These are phyloP conservation scores for Trapa bicornis DNA, from an alignment of 345 rosid species.

Conservation along the genomic window DNA sequence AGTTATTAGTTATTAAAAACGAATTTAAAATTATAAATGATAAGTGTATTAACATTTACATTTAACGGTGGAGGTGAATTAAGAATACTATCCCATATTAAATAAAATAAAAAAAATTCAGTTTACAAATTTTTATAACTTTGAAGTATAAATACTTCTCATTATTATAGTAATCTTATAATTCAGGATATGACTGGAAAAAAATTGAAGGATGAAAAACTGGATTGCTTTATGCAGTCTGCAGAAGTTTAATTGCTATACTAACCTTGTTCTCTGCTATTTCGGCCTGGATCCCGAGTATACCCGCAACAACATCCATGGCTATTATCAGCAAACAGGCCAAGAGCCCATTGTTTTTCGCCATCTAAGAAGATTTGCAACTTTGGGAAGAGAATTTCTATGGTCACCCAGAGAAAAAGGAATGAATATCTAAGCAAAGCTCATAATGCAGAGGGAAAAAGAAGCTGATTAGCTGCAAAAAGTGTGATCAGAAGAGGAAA, in stretches of 20 bases:
- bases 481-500: neutral
- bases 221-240: neutral
- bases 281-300: constrained; percentile 51
- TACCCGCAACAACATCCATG: constrained; percentile 44
- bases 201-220: neutral
- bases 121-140: too few relatives aligned
- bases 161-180: too few relatives aligned
- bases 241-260: neutral
- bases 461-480: constrained; percentile 15
- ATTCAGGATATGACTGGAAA: neutral
- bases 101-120: too few relatives aligned
- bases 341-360: constrained; percentile 23
- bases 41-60: too few relatives aligned
- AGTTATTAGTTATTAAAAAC: too few relatives aligned
- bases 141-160: too few relatives aligned
- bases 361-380: constrained; percentile 5
- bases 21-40: too few relatives aligned
- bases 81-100: too few relatives aligned
- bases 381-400: neutral
- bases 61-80: fast-evolving
- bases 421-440: neutral
- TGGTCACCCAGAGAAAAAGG: neutral
- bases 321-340: constrained; percentile 36
- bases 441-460: neutral
- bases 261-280: constrained; percentile 39